Base-by-base conservation (phyloP, 768 basidiomycete species). In the Cystobasidium tubakii region DNA sequence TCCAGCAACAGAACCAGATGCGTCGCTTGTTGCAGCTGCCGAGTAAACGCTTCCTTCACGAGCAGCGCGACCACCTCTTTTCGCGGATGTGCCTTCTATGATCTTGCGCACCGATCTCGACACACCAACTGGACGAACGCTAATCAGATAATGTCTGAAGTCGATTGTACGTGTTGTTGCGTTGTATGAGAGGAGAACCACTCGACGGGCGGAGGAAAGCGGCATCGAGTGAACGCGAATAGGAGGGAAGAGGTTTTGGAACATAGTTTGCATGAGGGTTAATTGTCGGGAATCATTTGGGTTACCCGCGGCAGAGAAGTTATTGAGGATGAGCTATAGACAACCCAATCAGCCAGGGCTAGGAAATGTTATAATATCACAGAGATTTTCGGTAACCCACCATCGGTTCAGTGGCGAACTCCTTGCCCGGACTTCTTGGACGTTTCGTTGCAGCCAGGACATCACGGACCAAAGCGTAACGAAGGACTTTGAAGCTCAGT, bases 211-310 rank as follows among this genome's bases (percentile, higher is more conserved):
- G 36, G 91, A 90, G 66, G 94, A 89, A 64, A 92, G 87, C 25
- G 87, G 86, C 80, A 92, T 84, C 72, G 82, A 82, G 67, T 84
- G 83, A 50, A 84, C 83, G 63, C 82, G 80, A 60, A 99, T 90
- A 0, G 96, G 89, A 3, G 96, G 96, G 83, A 97, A 99, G 74
- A 99, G 84, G 34, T 91, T 89, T 81, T 98, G 96, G 83, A 99
- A 96, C 73, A 92, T 87, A 82, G 96, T 96, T 86, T 93, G 89
- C 79, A 98, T 86, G 73, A 98, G 88, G 43, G 91, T 86, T 44
- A 97, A 85, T 80, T 98, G 92, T 1, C 88, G 87, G 1, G 91
- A 89, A 89, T 89, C 27, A 83, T 85, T 1, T 89, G 88, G 12
- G 86, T 88, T 63, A 87, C 88, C 73, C 85, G 87, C 66, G 87